phyloP scores from a whole-genome alignment of 768 basidiomycete species.

The Phanerochaete sordida region DNA sequence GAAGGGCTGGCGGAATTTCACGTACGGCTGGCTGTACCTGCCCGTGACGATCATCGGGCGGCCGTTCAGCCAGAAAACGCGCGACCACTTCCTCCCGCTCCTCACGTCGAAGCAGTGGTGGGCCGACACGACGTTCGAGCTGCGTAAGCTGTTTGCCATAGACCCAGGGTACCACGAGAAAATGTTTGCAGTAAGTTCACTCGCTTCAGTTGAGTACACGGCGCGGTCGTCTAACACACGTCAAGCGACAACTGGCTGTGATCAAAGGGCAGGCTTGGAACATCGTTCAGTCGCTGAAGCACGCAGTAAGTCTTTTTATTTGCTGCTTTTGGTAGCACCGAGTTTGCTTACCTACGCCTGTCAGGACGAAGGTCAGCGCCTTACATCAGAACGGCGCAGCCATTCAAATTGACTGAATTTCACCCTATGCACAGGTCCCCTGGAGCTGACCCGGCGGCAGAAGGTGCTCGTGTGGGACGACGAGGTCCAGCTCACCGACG shows the following conservation, averaged over 20 bases:
- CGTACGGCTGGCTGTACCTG: conserved; percentile 86
- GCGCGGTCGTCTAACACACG: background rate
- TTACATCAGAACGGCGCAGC: background rate
- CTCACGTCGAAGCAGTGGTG: conserved; percentile 87
- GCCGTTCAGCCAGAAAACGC: conserved; percentile 81
- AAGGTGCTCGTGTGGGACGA: conserved; percentile 87
- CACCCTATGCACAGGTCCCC: conserved; percentile 52
- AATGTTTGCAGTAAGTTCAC: conserved; percentile 69
- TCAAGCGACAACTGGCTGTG: conserved; percentile 81
- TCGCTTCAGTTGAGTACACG: background rate
- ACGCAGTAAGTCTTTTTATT: conserved; percentile 40
- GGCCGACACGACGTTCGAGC: conserved; percentile 79
- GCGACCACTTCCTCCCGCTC: conserved; percentile 77
- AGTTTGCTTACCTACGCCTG: background rate
- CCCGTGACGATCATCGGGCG: conserved; percentile 82
- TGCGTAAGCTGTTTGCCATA: conserved; percentile 72
- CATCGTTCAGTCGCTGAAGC: conserved; percentile 79
- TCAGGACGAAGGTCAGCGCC: conserved; percentile 67
- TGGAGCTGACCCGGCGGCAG: conserved; percentile 82
- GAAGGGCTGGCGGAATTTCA: conserved; percentile 70
- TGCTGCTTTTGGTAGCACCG: background rate
- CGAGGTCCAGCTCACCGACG: conserved; percentile 69
- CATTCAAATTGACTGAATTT: background rate
- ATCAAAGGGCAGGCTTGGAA: conserved; percentile 94
- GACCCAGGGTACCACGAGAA: conserved; percentile 88